phyloP scores from a whole-genome alignment of 192 early-diverging fungal species.

The Entomortierella beljakovae region DNA sequence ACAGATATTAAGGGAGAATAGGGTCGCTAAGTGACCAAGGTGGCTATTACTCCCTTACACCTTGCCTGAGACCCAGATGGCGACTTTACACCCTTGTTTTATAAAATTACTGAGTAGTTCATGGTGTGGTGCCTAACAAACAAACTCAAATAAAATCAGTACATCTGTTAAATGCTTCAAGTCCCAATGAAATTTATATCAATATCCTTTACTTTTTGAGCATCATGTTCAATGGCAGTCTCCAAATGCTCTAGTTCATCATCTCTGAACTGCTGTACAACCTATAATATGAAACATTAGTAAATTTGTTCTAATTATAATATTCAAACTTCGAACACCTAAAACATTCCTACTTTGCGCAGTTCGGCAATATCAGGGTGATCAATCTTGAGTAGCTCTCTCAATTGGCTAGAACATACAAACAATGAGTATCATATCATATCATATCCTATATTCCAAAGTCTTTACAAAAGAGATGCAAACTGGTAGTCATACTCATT shows the following conservation, averaged over 20 bases:
- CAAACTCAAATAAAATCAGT: not conserved
- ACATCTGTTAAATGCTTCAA: not conserved
- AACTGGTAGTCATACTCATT: constrained; percentile 86
- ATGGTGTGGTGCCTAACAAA: constrained; percentile 80
- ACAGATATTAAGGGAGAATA: constrained; percentile 23
- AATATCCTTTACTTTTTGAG: constrained; percentile 65
- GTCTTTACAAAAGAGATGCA: too few relatives aligned
- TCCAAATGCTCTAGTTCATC: constrained; percentile 96
- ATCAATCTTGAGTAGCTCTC: constrained; percentile 82
- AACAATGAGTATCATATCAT: not conserved
- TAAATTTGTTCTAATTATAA: not conserved
- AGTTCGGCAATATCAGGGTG: constrained; percentile 71
- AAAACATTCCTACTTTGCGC: constrained; percentile 64
- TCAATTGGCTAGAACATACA: constrained; percentile 69
- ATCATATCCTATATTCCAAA: too few relatives aligned
- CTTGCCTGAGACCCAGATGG: constrained; percentile 91
- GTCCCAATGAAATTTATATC: not conserved
- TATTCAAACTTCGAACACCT: not conserved
- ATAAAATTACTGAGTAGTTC: constrained; percentile 79
- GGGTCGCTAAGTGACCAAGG: not conserved
- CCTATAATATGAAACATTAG: constrained; percentile 41
- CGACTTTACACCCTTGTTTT: constrained; percentile 86
- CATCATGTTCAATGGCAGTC: constrained; percentile 88
- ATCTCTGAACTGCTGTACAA: constrained; percentile 90
- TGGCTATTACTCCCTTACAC: constrained; percentile 64